A percentile compares a stretch with the other conserved stretches of the same genome.
These are phyloP conservation scores for Lycium ferocissimum DNA, from an alignment of 257 asterid genomes.

Conservation along the genomic window DNA sequence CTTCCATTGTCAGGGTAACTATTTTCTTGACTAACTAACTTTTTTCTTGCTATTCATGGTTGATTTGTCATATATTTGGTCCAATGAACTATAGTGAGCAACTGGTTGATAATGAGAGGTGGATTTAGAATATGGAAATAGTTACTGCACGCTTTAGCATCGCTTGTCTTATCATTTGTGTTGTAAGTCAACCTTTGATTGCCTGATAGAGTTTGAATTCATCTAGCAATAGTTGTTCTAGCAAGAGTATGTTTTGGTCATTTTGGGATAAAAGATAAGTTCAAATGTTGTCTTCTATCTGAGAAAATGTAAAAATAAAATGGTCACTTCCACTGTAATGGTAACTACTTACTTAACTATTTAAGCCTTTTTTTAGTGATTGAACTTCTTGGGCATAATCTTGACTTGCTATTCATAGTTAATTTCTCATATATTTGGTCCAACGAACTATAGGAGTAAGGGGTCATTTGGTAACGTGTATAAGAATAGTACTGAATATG, in stretches of 20 bases:
- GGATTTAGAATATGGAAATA: neutral
- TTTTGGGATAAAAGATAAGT: neutral
- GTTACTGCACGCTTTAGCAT: neutral
- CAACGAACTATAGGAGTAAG: neutral
- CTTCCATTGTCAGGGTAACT: slow-evolving; percentile 66
- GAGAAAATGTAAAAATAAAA: too few relatives aligned
- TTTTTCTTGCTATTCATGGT: neutral
- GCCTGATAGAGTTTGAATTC: neutral
- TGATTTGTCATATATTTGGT: neutral
- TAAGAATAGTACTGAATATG: too few relatives aligned
- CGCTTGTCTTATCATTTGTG: neutral
- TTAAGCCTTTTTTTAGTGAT: neutral
- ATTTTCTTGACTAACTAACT: neutral
- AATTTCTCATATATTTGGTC: neutral
- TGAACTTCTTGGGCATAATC: neutral
- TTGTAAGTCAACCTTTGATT: too few relatives aligned
- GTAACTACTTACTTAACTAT: neutral
- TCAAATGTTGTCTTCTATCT: neutral
- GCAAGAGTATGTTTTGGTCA: neutral
- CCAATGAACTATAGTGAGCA: neutral
- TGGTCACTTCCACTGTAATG: too few relatives aligned
- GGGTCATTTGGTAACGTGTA: too few relatives aligned
- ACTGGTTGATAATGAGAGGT: neutral
- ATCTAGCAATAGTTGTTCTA: neutral
- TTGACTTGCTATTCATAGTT: neutral